Evolutionary conservation across 306 rosid genomes (phyloP), one percentile per base, ranked within the genome.

Genomic region (Prinsepia uniflora): DNA sequence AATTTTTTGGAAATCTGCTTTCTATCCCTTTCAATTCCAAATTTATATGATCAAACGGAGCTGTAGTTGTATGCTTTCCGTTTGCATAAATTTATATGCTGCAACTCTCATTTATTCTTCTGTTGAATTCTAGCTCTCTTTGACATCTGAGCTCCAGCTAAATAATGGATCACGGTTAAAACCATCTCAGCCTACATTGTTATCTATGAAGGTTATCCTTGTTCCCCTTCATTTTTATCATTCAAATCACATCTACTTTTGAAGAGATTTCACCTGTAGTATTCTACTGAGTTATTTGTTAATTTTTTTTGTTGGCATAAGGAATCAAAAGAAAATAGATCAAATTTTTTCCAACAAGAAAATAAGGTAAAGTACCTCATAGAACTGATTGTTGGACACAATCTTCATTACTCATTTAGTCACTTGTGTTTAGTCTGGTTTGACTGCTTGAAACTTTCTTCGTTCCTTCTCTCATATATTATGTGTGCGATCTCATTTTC

Each of bases 241-340:
- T 36, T 68, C 67, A 17, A 45, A 45, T 43, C n/a, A 13, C 17
- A 40, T 17, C n/a, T 20, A 67, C 56, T 7, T 39, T 24, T 15
- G 63, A 69, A 10, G 71, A 18, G 63, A 69, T 54, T 56, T 73
- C 10, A 61, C 50, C 76, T 62, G 36, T 63, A 18, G 63, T 70
- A 63, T 53, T 72, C 49, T 76, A 68, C 68, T 87, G 85, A 88
- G 74, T 83, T 79, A 20, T 86, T 75, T 77, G 54, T 85, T 81
- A n/a, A 70, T 45, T 39, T 3, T 55, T 63, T 72, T 76, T 72
- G 81, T 83, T 76, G 91, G 76, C 81, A 83, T 76, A 82, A 95
- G 99, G 97, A 85, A 76, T 87, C 86, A 59, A 95, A 95, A 92
- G 99, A 91, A 89, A 95, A 95, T 76, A 87, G 84, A 75, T 82